phyloP scores from a whole-genome alignment of 2,329 filamentous ascomycete genomes.

The Calonectria hawksworthii region DNA sequence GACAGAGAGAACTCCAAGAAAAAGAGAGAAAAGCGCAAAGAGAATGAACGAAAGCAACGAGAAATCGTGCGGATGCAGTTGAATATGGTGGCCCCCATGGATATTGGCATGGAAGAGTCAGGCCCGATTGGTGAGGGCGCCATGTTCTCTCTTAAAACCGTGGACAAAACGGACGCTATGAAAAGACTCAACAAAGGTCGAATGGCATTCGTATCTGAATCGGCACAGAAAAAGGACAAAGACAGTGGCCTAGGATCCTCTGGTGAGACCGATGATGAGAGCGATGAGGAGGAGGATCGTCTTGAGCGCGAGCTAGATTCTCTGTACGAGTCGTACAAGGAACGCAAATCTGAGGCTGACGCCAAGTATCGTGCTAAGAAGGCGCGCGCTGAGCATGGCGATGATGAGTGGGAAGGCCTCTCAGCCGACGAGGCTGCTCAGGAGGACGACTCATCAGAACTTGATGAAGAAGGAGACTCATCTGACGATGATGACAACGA shows the following conservation, averaged over 20 bases:
- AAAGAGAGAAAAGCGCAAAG: conserved; percentile 86
- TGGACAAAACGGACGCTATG: conserved; percentile 82
- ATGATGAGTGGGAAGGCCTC: conserved; percentile 94
- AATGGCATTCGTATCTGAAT: conserved; percentile 78
- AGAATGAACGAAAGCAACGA: conserved; percentile 94
- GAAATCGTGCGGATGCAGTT: conserved; percentile 97
- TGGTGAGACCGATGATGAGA: conserved; percentile 71
- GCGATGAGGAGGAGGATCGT: conserved; percentile 84
- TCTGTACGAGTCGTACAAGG: conserved; percentile 89
- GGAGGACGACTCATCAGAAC: conserved; percentile 64
- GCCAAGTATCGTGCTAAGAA: conserved; percentile 94
- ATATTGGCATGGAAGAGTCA: conserved; percentile 92
- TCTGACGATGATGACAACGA: conserved; percentile 54
- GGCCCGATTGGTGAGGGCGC: conserved; percentile 84
- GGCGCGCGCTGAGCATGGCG: conserved; percentile 82
- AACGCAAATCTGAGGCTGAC: conserved; percentile 82
- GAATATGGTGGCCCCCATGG: conserved; percentile 95
- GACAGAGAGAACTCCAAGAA: conserved; percentile 83
- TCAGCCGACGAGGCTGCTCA: conserved; percentile 75
- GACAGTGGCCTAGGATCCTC: conserved; percentile 71
- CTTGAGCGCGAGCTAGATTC: conserved; percentile 88
- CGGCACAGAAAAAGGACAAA: conserved; percentile 67
- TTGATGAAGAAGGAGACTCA: conserved; percentile 68
- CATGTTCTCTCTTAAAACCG: conserved; percentile 87
- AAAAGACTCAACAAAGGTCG: conserved; percentile 76